Conservation (phyloP, 306 rosid species). For the Prinsepia uniflora region DNA sequence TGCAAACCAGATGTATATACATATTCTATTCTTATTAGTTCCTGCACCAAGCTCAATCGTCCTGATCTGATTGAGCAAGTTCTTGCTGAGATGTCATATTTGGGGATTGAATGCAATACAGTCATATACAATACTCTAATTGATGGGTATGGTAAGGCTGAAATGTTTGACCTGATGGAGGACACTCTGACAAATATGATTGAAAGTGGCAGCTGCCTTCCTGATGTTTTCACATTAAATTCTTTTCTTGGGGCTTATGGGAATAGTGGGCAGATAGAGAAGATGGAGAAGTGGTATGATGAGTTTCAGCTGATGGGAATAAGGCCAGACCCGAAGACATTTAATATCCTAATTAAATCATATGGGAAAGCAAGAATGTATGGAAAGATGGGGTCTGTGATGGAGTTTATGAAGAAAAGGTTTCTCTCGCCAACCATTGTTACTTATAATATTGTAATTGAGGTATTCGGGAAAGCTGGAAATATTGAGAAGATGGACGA, state of each 20-base stretch:
- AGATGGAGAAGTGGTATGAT: conserved; percentile 91
- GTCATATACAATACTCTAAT: conserved; percentile 78
- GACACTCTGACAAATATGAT: conserved; percentile 61
- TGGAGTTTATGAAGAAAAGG: conserved; percentile 71
- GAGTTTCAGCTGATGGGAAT: conserved; percentile 84
- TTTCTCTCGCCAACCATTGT: conserved; percentile 64
- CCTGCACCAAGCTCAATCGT: conserved; percentile 54
- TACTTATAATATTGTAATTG: conserved; percentile 74
- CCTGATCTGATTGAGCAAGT: conserved; percentile 54
- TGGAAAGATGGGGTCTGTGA: conserved; percentile 59
- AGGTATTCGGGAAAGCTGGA: conserved; percentile 78
- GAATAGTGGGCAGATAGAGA: conserved; percentile 52
- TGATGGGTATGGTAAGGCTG: conserved; percentile 70
- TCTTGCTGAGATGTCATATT: conserved; percentile 66
- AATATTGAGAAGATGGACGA: conserved; percentile 59
- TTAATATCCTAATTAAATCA: conserved; percentile 71
- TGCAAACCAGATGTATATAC: conserved; percentile 74
- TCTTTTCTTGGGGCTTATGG: conserved; percentile 68
- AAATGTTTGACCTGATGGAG: conserved; percentile 84
- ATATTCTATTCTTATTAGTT: conserved; percentile 59
- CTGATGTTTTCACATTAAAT: conserved; percentile 79
- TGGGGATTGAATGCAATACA: conserved; percentile 53
- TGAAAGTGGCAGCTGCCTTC: conserved; percentile 65
- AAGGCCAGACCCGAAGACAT: conserved; percentile 69
- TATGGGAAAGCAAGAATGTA: conserved; percentile 75